Base-by-base conservation (phyloP, 805 yeast species). In the Yamadazyma philogaea region DNA sequence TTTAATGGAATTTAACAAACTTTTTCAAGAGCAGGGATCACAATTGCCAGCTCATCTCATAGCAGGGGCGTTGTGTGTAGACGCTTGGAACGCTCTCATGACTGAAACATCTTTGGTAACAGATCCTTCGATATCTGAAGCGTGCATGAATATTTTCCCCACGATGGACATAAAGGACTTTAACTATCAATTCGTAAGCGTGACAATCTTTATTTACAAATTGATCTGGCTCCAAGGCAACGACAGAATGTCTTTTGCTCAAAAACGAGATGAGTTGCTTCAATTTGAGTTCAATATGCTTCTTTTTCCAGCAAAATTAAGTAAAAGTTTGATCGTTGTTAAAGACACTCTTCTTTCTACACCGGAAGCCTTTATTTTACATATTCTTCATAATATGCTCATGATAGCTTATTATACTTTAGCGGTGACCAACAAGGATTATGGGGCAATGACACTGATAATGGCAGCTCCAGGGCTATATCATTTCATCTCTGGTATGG, bases 391-490 rank as follows among this genome's bases (percentile, higher is more conserved):
- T 28, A 55, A 55, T 36, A 45, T 47, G 40, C 42, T 55, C 14
- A 45, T 55, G 44, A 44, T 46, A 17, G 19, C 45, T n/a, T 55
- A 40, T 39, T 55, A 55, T 40, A 45, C 54, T 1, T 26, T 40
- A 7, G 49, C 50, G 15, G 46, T 54, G 2, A 32, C 42, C 7
- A 39, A 46, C 12, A 40, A 40, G n/a, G 30, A 31, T 8, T 42
- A 34, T 19, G 57, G 54, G 1, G 40, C 40, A 17, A 44, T 53
- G 46, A 42, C 52, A 1, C 43, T 54, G 11, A 44, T 55, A 4
- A 40, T 50, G 18, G 53, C 60, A 3, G 55, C 52, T 3, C 57
- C 60, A 3, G 60, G 60, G 3, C 38, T 55, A 15, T 55, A 53
- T 34, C 53, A 53, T 38, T 55, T 55, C 37, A 42, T 54, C 2